A percentile compares a stretch with the other conserved stretches of the same genome.
Evolutionary conservation across 2,329 filamentous ascomycete species (phyloP).

Genomic region (Cladosporium austrohemisphaericum): DNA sequence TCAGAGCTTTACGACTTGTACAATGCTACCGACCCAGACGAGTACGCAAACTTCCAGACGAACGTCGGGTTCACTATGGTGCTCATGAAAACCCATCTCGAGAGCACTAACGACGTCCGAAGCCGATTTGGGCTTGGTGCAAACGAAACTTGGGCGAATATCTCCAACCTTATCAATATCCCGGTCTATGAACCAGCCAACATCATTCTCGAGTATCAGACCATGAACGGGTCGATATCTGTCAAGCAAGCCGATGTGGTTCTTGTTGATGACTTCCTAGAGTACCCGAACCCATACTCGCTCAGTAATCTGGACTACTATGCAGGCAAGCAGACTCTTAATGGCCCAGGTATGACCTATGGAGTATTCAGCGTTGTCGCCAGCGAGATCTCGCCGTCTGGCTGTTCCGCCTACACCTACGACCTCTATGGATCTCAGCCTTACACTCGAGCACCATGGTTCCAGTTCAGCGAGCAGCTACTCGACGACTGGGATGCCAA

Average conservation of each 20-base stretch:
- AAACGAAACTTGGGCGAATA: slow-evolving; percentile 58
- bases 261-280: slow-evolving; percentile 61
- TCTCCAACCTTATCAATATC: slow-evolving; percentile 54
- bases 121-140: slow-evolving; percentile 50
- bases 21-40: slow-evolving; percentile 71
- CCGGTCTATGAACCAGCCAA: slow-evolving; percentile 52
- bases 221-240: slow-evolving; percentile 62
- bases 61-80: slow-evolving; percentile 68
- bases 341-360: slow-evolving; percentile 72
- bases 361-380: slow-evolving; percentile 65
- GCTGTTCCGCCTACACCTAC: slow-evolving; percentile 67
- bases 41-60: slow-evolving; percentile 63
- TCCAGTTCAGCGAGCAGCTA: slow-evolving; percentile 67
- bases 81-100: slow-evolving; percentile 55
- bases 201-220: slow-evolving; percentile 61
- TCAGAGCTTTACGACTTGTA: slow-evolving; percentile 47
- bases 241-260: slow-evolving; percentile 72
- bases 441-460: slow-evolving; percentile 64
- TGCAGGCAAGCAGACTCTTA: slow-evolving; percentile 62
- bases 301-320: slow-evolving; percentile 64
- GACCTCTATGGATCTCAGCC: slow-evolving; percentile 60
- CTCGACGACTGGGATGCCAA: slow-evolving; percentile 58
- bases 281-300: slow-evolving; percentile 55
- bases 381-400: slow-evolving; percentile 61
- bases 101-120: slow-evolving; percentile 56